Evolutionary conservation across 2,329 filamentous ascomycete species (phyloP).

Genomic region (Nothophoma quercina): DNA sequence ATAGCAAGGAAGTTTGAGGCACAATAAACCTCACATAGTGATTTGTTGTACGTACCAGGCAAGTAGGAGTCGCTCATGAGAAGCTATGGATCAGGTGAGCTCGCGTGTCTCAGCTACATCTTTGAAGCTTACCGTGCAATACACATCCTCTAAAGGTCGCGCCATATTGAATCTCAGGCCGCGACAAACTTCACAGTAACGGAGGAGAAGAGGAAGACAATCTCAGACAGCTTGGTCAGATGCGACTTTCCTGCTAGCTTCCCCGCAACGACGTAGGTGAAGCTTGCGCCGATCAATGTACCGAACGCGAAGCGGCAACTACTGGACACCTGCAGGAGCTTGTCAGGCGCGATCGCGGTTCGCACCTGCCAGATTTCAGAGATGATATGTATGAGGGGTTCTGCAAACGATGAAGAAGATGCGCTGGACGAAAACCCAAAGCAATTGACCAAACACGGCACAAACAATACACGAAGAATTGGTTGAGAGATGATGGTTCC

Average conservation of each 20-base stretch:
- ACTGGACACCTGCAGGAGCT: conserved; percentile 28
- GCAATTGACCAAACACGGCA: conserved; percentile 17
- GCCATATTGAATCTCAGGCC: conserved; percentile 36
- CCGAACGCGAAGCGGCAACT: conserved; percentile 32
- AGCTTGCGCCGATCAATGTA: conserved; percentile 34
- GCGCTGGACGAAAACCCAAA: conserved; percentile 5
- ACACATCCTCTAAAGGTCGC: conserved; percentile 63
- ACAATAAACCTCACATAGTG: neutral
- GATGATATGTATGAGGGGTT: neutral
- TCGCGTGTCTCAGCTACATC: conserved; percentile 29
- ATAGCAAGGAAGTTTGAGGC: neutral
- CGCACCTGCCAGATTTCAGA: neutral
- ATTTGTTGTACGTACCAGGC: conserved; percentile 68
- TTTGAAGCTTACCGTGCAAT: conserved; percentile 65
- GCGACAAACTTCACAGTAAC: conserved; percentile 4
- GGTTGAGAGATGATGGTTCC: conserved; percentile 22
- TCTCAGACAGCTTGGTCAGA: conserved; percentile 14
- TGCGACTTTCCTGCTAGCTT: conserved; percentile 26
- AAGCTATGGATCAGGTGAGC: conserved; percentile 66
- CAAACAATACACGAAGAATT: conserved; percentile 20
- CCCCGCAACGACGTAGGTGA: conserved; percentile 36
- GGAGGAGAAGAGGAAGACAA: neutral
- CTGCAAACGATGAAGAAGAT: neutral
- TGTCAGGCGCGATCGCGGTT: conserved; percentile 1
- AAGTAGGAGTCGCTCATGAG: conserved; percentile 92